Evolutionary conservation across 2,329 filamentous ascomycete species (phyloP), one percentile per base, ranked within the genome.

Genomic region (Trichothecium sympodiale): DNA sequence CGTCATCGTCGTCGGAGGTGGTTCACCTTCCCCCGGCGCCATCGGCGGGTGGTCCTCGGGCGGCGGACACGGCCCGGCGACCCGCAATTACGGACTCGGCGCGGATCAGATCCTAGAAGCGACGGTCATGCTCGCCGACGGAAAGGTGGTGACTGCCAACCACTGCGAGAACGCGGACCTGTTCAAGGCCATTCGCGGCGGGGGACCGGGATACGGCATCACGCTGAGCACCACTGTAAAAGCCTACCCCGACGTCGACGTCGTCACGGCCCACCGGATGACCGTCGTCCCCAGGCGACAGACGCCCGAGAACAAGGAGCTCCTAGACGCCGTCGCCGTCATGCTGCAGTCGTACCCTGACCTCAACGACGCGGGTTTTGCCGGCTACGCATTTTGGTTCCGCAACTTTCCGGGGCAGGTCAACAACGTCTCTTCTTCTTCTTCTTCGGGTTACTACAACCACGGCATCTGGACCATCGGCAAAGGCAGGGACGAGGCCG

Each of bases 41-140:
- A 45, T 53, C 29, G 58, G 59, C 5, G 61, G 61, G 2, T 64
- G 56, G 48, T 45, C 51, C 1, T 53, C 56, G 18, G 60, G 62
- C 4, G 63, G 59, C 15, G 62, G 63, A 9, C 62, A 67, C 33
- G 54, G 54, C 3, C 55, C 58, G 2, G 50, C 55, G 8, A 53
- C 55, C 9, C 51, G 48, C 29, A 48, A 57, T 20, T 64, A 61
- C 37, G 64, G 62, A 3, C 50, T 67, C 10, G 62, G 53, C 2
- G 57, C 60, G 1, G 64, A 68, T 41, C 59, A 67, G 42, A 51
- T 62, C 2, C 56, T 67, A 26, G 60, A 64, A 38, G 52, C 53
- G 5, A 46, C 61, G 23, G 57, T 65, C 4, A 53, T 67, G 28
- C 49, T 59, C 0, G 56, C 61, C 1, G 43, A 54, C 18, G 62